These are phyloP conservation scores for Dryas drummondii DNA, from an alignment of 306 rosid genomes.

Conservation along the genomic window DNA sequence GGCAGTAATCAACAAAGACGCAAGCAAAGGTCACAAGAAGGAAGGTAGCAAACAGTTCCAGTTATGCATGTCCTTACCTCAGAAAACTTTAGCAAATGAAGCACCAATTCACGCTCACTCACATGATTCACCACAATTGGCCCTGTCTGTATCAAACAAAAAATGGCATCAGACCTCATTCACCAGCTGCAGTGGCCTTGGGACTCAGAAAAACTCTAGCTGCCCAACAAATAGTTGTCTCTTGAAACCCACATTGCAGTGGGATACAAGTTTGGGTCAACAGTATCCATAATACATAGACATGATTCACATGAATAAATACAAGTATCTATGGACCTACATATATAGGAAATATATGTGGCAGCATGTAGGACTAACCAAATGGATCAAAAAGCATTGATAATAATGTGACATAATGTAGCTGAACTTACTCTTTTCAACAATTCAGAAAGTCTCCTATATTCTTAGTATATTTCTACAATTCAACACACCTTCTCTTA, in stretches of 20 bases:
- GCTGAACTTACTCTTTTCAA: slow-evolving; percentile 61
- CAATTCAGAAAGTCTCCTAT: too few species aligned
- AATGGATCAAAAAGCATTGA: neutral
- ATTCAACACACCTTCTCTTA: too few species aligned
- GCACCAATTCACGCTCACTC: slow-evolving; percentile 79
- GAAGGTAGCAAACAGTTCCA: slow-evolving; percentile 17
- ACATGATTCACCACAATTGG: slow-evolving; percentile 61
- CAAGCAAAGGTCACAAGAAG: slow-evolving; percentile 15
- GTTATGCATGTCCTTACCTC: slow-evolving; percentile 55
- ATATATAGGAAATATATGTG: too few species aligned
- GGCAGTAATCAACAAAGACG: neutral
- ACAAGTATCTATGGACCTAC: too few species aligned
- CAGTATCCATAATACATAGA: neutral
- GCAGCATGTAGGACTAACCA: neutral
- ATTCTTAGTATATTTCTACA: slow-evolving; percentile 58
- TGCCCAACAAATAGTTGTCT: slow-evolving; percentile 13
- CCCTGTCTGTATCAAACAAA: slow-evolving; percentile 51
- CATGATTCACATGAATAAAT: too few species aligned
- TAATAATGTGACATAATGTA: neutral
- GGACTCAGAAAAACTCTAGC: neutral
- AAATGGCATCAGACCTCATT: slow-evolving; percentile 13
- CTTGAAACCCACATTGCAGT: neutral
- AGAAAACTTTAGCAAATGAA: slow-evolving; percentile 82
- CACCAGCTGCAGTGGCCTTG: too few species aligned
- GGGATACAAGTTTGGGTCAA: neutral